phyloP scores from a whole-genome alignment of 2,329 filamentous ascomycete species.

The Ophiostoma piceae region DNA sequence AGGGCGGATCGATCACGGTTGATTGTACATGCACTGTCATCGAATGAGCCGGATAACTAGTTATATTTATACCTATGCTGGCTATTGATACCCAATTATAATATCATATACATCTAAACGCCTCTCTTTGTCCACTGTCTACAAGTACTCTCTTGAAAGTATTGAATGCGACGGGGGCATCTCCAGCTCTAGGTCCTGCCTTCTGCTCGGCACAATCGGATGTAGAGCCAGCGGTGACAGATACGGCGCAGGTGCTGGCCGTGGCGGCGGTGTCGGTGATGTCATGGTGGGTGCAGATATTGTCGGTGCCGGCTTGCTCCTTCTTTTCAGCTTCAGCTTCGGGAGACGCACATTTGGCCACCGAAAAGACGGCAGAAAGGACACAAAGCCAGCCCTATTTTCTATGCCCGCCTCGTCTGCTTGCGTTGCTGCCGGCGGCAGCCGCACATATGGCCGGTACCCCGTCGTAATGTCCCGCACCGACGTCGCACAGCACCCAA shows the following conservation, averaged over 20 bases:
- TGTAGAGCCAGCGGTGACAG: neutral
- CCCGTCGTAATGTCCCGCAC: constrained; percentile 47
- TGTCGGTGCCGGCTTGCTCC: neutral
- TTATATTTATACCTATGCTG: constrained; percentile 7
- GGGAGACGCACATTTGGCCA: neutral
- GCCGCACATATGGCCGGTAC: constrained; percentile 29
- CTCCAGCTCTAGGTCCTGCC: neutral
- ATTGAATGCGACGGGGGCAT: neutral
- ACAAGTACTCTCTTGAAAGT: neutral
- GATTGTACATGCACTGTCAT: neutral
- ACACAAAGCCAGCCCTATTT: neutral
- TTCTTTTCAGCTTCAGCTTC: neutral
- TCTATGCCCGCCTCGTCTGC: neutral
- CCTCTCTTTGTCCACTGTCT: neutral
- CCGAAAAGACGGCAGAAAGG: neutral
- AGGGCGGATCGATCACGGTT: neutral
- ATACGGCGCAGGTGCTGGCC: neutral
- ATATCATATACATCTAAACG: neutral
- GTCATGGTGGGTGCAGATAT: neutral
- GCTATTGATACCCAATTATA: constrained; percentile 7
- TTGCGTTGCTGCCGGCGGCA: constrained; percentile 20
- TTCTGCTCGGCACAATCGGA: neutral
- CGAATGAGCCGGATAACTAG: neutral
- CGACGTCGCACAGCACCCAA: constrained; percentile 68
- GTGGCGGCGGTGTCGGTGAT: neutral